Base-by-base conservation (phyloP, 257 asterid genomes). In the Solanum rostratum region DNA sequence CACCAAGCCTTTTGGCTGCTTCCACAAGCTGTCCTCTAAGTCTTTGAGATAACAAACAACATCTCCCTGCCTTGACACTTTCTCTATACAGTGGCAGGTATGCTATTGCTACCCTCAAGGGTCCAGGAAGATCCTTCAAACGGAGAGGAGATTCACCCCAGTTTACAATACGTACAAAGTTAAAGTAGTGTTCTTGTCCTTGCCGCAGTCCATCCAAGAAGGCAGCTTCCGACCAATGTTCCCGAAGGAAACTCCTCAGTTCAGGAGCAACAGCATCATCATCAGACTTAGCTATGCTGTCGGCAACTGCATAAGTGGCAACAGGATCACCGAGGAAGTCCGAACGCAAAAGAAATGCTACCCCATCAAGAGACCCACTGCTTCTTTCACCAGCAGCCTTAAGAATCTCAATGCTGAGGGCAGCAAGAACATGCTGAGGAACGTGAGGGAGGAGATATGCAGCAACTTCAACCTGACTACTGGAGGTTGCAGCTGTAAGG, bases 371-470 rank as follows among this genome's bases (percentile, higher is more conserved):
- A 16, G 99, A 95, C 41, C 99, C 98, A 37, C 97, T 95, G 22
- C 98, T 94, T 60, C 98, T 86, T 84, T 95, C 98, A 0, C 97
- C 98, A 14, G 99, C 99, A 50, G 99, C 99, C 90, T 97, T 97
- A 81, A 97, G 96, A 60, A 97, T 97, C 87, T 97, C 99, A 1
- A 95, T 85, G 88, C 98, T 95, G 55, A 95, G 93, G 73, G 98
- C 98, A 59, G 99, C 93, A 15, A 97, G 98, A 46, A 97, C 92
- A 60, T 93, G 97, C 71, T 90, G 97, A 27, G 99, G 99, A 19
- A 97, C 99, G 7, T 93, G 94, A 5, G 98, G 99, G 53, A 97
- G 97, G 87, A 97, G 97, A 88, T 91, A 95, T 0, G 97, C 93
- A 1, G 97, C 97, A 4, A 89, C 92, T 55, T 86, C 91, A 1